Evolutionary conservation across 345 rosid genomes (phyloP), one percentile per base, ranked within the genome.

Genomic region (Citrus reticulata): DNA sequence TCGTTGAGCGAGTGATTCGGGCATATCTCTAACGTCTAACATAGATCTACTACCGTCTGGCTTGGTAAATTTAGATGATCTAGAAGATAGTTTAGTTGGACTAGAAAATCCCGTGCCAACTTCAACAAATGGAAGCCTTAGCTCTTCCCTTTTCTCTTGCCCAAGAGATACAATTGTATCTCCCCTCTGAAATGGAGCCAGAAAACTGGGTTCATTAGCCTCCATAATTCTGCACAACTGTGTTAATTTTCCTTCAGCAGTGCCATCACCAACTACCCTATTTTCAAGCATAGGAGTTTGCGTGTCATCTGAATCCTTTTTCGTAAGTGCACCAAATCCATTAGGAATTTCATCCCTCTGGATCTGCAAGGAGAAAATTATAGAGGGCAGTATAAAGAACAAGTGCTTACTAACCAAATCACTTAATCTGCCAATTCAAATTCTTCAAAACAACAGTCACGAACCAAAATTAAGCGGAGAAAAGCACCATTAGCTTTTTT

Each of bases 1-100:
- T 61, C 91, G 87, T 73, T 92, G 91, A 35, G 86, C 65, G 73
- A 83, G 93, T 51, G 91, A 78, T 73, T 89, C 92, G 24, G 83
- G 84, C 74, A 81, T 78, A 81, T 90, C 91, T 76, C 87, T 83
- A 84, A 72, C 60, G 25, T 88, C 95, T n/a, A 90, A 65, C 68
- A 84, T 70, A 77, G 89, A 77, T 72, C 87, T 81, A 77, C 35
- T 54, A 84, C 67, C 67, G 27, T 89, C 89, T 49, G 87, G 34
- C 54, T 81, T 88, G 32, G 73, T 11, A 74, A 86, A 85, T 58
- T 57, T 80, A 78, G 81, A 35, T 20, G 81, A 72, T 60, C 71
- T 81, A 34, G 60, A 66, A 62, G 73, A 75, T 32, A 80, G 76
- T 68, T 77, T 82, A 72, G 78, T 72, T 72, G 63, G 61, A 82